Evolutionary conservation across 495 filamentous ascomycete species (phyloP).

Genomic region (Neurospora sp.): DNA sequence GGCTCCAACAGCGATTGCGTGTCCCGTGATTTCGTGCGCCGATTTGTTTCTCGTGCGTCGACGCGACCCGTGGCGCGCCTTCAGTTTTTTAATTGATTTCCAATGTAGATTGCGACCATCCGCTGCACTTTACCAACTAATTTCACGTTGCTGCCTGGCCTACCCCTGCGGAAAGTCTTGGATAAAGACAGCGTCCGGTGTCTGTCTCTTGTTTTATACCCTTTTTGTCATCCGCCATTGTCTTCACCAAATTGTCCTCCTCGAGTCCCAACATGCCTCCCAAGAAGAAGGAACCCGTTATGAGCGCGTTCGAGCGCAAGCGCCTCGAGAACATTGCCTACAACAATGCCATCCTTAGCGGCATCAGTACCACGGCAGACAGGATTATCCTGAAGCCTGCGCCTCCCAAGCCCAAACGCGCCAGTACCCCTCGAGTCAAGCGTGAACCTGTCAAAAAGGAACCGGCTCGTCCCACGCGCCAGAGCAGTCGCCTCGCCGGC

Average conservation of each 20-base stretch:
- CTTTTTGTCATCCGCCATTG: background rate
- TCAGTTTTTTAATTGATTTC: background rate
- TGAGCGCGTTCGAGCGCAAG: conserved; percentile 45
- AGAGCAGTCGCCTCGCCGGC: conserved; percentile 43
- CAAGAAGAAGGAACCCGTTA: conserved; percentile 20
- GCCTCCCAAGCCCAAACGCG: conserved; percentile 17
- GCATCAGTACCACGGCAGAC: conserved; percentile 22
- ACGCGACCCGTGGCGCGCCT: background rate
- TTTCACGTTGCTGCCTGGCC: background rate
- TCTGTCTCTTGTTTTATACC: background rate
- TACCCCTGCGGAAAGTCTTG: background rate
- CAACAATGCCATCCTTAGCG: conserved; percentile 43
- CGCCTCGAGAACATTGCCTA: conserved; percentile 45
- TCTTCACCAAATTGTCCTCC: background rate
- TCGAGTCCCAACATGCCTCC: conserved; percentile 11
- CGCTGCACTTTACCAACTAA: background rate
- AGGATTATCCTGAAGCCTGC: conserved; percentile 24
- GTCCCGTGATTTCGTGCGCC: background rate
- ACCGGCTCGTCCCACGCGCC: conserved; percentile 28
- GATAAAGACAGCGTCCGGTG: background rate
- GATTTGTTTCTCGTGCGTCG: background rate
- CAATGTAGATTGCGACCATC: background rate
- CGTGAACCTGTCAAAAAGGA: conserved; percentile 24
- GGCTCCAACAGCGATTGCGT: background rate
- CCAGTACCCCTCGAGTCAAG: conserved; percentile 14